Base-by-base conservation (phyloP, 306 rosid genomes). In the Inga leiocalycina region DNA sequence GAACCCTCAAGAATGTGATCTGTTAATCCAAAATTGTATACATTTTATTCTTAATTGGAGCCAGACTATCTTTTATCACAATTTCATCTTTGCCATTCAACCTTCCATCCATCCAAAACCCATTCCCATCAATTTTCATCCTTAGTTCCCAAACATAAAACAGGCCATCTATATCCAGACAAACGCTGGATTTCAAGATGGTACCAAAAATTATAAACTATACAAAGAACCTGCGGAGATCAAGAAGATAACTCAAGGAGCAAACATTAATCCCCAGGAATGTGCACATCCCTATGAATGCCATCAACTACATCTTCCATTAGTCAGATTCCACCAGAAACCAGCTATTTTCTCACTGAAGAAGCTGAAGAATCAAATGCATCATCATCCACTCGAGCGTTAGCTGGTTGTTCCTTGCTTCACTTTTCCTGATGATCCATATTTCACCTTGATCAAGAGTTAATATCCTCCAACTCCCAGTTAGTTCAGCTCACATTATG, bases 151-250 rank as follows among this genome's bases (percentile, higher is more conserved):
- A 22, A 75, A 81, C 20, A 62, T 27, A 52, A 2, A 54, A 49
- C 80, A 57, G 19, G 14, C 80, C 69, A 27, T 19, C 62, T 20
- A 22, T 57, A 76, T 24, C 78, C 54, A 46, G 19, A 39, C 66
- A 35, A 12, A 43, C 59, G 54, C 41, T 39, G 30, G 43, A 69
- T 69, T 80, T 73, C 45, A 77, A 2, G 77, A 64, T 51, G 6
- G 8, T 39, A 78, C 59, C 84, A 66, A 71, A 70, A 44, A 76
- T n/a, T 61, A 67, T 57, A 16, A 52, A 71, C 56, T 74, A 3
- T 82, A 87, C 90, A 88, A 70, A 87, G 49, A 81, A 79, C 62
- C 49, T 46, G 22, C 20, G 78, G 74, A 15, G 51, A 71, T 11
- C 27, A 77, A 43, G 44, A 68, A 71, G 84, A 51, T 69, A 70